Evolutionary conservation across 768 basidiomycete genomes (phyloP).

Genomic region (Termitomyces sp.): DNA sequence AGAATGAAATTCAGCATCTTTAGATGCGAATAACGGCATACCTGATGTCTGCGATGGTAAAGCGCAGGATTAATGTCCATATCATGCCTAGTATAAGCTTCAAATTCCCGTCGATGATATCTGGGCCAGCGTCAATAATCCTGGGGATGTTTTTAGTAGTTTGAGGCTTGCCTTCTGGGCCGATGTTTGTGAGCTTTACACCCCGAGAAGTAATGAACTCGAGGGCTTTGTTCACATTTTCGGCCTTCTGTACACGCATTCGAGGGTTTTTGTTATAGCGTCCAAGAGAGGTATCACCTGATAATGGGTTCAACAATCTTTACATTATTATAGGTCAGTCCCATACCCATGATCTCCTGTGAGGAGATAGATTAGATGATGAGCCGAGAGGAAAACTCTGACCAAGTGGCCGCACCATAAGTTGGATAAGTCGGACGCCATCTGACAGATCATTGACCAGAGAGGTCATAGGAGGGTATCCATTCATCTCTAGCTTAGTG

Average conservation of each 20-base stretch:
- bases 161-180: conserved; percentile 70
- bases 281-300: conserved; percentile 90
- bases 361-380: conserved; percentile 3
- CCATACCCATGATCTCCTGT: conserved; percentile 92
- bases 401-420: conserved; percentile 57
- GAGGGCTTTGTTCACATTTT: conserved; percentile 96
- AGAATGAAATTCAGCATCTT: conserved; percentile 8
- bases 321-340: conserved; percentile 13
- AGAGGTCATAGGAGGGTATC: conserved; percentile 83
- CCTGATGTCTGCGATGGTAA: conserved; percentile 99
- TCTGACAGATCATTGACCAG: conserved; percentile 89
- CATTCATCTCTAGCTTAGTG: conserved; percentile 83
- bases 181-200: conserved; percentile 96
- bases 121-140: conserved; percentile 31
- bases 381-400: background rate
- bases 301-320: background rate
- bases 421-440: conserved; percentile 91
- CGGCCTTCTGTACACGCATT: conserved; percentile 94
- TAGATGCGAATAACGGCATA: conserved; percentile 28
- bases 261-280: conserved; percentile 85
- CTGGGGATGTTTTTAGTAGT: background rate
- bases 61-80: conserved; percentile 95
- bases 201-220: conserved; percentile 93
- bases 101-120: conserved; percentile 97
- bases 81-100: conserved; percentile 99